Base-by-base conservation (phyloP, 306 rosid species). In the Acacia melanoxylon region DNA sequence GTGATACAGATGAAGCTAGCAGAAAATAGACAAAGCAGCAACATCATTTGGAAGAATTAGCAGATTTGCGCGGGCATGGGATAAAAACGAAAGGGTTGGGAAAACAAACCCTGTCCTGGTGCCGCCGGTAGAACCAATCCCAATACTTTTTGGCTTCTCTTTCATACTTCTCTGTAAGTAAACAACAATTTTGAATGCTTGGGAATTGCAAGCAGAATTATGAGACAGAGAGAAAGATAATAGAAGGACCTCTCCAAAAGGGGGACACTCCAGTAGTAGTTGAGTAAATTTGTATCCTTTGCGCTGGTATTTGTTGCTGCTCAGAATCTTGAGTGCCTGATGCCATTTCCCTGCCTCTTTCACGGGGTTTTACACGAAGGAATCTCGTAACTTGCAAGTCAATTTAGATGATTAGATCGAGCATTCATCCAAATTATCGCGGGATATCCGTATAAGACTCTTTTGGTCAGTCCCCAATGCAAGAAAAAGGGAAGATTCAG, bases 91-190 rank as follows among this genome's bases (percentile, higher is more conserved):
- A 27, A 22, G 52, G 46, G 49, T 51, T 40, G 40, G 16, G 68
- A 68, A 63, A 41, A 89, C 91, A 76, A 73, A 93, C 98, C 88
- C 75, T 91, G 80, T 92, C 97, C 83, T 89, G 92, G 88, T 95
- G 98, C 74, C 84, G 92, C 84, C 89, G 93, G 86, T 95, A 95
- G 87, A 95, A 95, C 45, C 92, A 86, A 87, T 95, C 99, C 99
- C 99, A 95, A 78, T 95, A 86, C 87, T 87, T 92, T 81, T 88
- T 95, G 52, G 98, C 99, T 71, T 93, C 98, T 85, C 86, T 89
- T 86, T 92, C 98, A 80, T 92, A 95, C 85, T 95, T 95, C 11
- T 92, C 97, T 91, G 89, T 81, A 78, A 87, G 41, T 35, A 72
- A 52, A 67, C 15, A 33, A 74, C 69, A 41, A 22, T 3, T 14